Percentiles rank a stretch among this genome's conserved stretches.
These are phyloP conservation scores for Ceratocystis albifundus DNA, from an alignment of 2,329 filamentous ascomycete genomes.

Conservation along the genomic window DNA sequence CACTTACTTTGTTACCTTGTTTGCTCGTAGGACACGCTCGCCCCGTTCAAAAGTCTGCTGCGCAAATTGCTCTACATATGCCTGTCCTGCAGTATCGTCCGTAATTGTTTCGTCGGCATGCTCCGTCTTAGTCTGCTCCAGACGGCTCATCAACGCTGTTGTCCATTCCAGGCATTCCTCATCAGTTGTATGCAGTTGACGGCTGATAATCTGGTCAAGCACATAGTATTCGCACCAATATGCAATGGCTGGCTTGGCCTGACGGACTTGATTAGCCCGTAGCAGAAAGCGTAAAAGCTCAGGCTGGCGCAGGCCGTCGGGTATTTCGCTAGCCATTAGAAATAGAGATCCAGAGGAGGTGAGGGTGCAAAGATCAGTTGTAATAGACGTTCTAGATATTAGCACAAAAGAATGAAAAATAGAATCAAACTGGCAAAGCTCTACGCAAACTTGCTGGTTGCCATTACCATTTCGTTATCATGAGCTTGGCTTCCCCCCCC, in stretches of 20 bases:
- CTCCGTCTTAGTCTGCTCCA: slow-evolving; percentile 67
- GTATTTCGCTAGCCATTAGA: slow-evolving; percentile 38
- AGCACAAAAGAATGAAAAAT: neutral
- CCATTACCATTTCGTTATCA: neutral
- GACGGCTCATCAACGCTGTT: slow-evolving; percentile 73
- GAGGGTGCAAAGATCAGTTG: neutral
- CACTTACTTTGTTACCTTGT: slow-evolving; percentile 66
- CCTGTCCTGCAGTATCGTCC: slow-evolving; percentile 76
- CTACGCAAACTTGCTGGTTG: neutral
- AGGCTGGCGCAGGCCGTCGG: slow-evolving; percentile 61
- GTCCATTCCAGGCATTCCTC: slow-evolving; percentile 73
- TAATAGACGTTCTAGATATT: neutral
- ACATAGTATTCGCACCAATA: slow-evolving; percentile 97
- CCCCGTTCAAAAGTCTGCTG: slow-evolving; percentile 77
- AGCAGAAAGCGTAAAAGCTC: slow-evolving; percentile 77
- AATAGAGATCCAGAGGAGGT: neutral
- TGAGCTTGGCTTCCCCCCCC: neutral
- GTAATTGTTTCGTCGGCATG: slow-evolving; percentile 66
- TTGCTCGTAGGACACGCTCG: slow-evolving; percentile 67
- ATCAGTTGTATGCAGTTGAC: slow-evolving; percentile 65
- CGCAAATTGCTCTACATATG: slow-evolving; percentile 89
- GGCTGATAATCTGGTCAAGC: slow-evolving; percentile 78
- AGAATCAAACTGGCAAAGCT: neutral
- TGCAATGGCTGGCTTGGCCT: slow-evolving; percentile 72
- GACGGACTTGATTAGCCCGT: slow-evolving; percentile 73